phyloP scores from a whole-genome alignment of 306 rosid species.

The Vigna trinervia region DNA sequence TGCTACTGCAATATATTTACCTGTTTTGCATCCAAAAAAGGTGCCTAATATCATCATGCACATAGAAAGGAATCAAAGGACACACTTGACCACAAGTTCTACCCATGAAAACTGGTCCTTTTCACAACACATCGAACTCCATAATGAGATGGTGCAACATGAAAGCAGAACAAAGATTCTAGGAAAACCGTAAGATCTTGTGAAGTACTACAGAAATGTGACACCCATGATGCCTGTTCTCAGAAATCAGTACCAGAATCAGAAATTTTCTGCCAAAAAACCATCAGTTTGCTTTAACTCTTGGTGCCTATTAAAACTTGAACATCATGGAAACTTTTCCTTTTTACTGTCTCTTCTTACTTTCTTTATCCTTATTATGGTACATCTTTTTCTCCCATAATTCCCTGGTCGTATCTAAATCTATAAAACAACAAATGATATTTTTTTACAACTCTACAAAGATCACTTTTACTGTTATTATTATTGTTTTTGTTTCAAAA shows the following conservation, averaged over 20 bases:
- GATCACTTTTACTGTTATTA: not conserved
- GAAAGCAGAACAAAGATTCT: conserved; percentile 32
- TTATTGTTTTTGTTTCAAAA: not conserved
- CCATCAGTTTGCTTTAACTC: conserved; percentile 17
- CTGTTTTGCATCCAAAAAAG: conserved; percentile 3
- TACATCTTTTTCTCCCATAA: not conserved
- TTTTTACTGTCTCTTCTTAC: conserved; percentile 25
- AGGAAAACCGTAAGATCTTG: conserved; percentile 24
- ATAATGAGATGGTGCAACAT: not conserved
- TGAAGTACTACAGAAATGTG: conserved; percentile 9
- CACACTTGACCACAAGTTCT: conserved; percentile 33
- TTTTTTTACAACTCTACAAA: not conserved
- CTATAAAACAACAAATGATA: not conserved
- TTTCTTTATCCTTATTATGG: not conserved
- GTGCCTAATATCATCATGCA: not conserved
- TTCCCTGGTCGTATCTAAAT: conserved; percentile 7
- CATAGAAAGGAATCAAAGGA: conserved; percentile 44
- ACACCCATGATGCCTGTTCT: conserved; percentile 19
- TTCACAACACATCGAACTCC: conserved; percentile 23
- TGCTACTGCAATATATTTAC: not conserved
- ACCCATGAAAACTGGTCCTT: not conserved
- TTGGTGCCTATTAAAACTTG: not conserved
- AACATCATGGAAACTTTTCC: conserved; percentile 3
- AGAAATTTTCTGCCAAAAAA: conserved; percentile 3
- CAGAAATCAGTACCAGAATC: conserved; percentile 1